Evolutionary conservation across 1,284 basidiomycete genomes (phyloP), one percentile per base, ranked within the genome.

Genomic region (Agroathelia rolfsii): DNA sequence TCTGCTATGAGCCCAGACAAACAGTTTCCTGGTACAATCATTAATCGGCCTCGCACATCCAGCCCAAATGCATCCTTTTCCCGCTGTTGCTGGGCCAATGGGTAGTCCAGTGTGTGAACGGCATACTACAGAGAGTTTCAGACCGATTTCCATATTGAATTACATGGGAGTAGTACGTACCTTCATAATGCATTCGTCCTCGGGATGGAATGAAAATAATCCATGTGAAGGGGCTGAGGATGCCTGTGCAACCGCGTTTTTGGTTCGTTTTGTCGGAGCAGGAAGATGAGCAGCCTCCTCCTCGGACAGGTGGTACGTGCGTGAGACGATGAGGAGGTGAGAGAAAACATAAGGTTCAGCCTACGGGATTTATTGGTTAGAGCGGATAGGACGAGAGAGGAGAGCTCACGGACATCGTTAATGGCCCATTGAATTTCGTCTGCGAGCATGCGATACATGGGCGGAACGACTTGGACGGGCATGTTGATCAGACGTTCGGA

Each of bases 401-500:
- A 13, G 6, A 28, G 13, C 28, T 13, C 3, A 62, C 70, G 32
- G 39, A 81, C 81, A 33, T 81, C 72, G 26, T 70, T 64, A 22
- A 69, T 54, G 2, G 81, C 82, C 58, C 63, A 72, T 31, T 73
- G 61, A n/a, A 93, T 62, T 51, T 96, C 90, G 28, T 82, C 76
- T 0, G 65, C 59, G 14, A 95, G 65, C 82, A 94, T 88, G 34
- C 69, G 67, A 56, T 92, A 94, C 75, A 93, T 81, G 2, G 87
- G 89, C 8, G 88, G 82, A 12, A 92, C 69, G 24, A 90, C 73
- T 45, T 94, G 85, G 3, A 88, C 77, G 0, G 92, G 92, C 73
- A 96, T 89, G 53, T 95, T 96, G 47, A 93, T 70, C 36, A 95
- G 63, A 2, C 92, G 69, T 50, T 94, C 86, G 38, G 79, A 85